Evolutionary conservation across 208 protist genomes (phyloP).

Genomic region (Borovskyia barvae): DNA sequence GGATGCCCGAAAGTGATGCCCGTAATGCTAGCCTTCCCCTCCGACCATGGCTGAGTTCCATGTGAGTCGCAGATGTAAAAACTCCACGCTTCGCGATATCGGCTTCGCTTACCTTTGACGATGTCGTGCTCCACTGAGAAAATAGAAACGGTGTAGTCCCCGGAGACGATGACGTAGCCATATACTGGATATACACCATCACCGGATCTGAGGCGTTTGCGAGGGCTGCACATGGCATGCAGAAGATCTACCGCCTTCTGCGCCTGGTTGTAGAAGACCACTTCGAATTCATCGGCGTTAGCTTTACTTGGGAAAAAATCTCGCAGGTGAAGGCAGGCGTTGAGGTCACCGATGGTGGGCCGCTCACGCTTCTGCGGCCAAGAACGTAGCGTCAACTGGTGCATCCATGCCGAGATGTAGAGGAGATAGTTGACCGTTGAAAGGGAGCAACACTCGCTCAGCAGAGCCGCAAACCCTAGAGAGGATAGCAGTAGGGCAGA

Average conservation of each 20-base stretch:
- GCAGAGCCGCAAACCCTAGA: constrained; percentile 60
- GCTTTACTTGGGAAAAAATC: constrained; percentile 76
- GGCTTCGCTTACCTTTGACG: constrained; percentile 2
- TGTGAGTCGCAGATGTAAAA: constrained; percentile 89
- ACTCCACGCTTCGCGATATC: constrained; percentile 63
- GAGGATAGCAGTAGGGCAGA: constrained; percentile 76
- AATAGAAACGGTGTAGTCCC: constrained; percentile 87
- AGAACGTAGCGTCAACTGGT: constrained; percentile 68
- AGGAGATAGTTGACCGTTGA: constrained; percentile 87
- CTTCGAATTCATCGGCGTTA: constrained; percentile 69
- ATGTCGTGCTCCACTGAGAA: constrained; percentile 71
- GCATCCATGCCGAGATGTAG: constrained; percentile 88
- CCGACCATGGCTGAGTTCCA: constrained; percentile 86
- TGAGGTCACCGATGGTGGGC: constrained; percentile 82
- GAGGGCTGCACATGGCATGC: constrained; percentile 43
- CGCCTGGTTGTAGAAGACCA: constrained; percentile 83
- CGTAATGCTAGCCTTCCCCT: constrained; percentile 66
- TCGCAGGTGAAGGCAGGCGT: constrained; percentile 63
- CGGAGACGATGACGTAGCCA: constrained; percentile 88
- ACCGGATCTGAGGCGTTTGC: constrained; percentile 9
- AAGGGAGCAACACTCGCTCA: constrained; percentile 53
- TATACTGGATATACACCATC: constrained; percentile 37
- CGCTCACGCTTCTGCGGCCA: constrained; percentile 67
- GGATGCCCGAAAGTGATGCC: constrained; percentile 51
- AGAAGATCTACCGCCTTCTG: constrained; percentile 46